Percentiles rank a stretch among this genome's conserved stretches.
phyloP scores from a whole-genome alignment of 495 filamentous ascomycete species.

The Penicillium canariense region DNA sequence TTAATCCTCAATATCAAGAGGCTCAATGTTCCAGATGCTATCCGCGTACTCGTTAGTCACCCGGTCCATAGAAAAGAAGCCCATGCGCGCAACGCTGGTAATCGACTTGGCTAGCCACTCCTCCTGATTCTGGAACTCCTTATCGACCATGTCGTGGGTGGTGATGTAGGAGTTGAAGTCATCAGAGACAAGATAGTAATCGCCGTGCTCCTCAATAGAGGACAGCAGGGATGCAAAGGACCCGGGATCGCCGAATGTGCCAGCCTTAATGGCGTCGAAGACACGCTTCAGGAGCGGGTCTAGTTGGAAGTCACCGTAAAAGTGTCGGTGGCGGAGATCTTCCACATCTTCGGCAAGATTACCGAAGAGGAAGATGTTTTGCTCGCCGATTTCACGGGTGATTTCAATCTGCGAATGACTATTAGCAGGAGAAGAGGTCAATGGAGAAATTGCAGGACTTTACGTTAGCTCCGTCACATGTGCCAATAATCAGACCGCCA shows the following conservation, averaged over 20 bases:
- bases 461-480: slow-evolving; percentile 96
- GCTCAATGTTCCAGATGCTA: slow-evolving; percentile 94
- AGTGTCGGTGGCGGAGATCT: slow-evolving; percentile 88
- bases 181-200: slow-evolving; percentile 96
- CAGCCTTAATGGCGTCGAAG: slow-evolving; percentile 74
- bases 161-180: slow-evolving; percentile 93
- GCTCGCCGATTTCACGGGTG: slow-evolving; percentile 91
- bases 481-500: slow-evolving; percentile 94
- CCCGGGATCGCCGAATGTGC: slow-evolving; percentile 71
- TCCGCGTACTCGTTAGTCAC: slow-evolving; percentile 98
- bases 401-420: slow-evolving; percentile 74
- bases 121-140: slow-evolving; percentile 85
- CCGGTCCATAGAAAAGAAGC: slow-evolving; percentile 94
- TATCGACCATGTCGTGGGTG: slow-evolving; percentile 85
- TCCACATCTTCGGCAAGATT: slow-evolving; percentile 96
- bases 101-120: slow-evolving; percentile 91
- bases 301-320: slow-evolving; percentile 73
- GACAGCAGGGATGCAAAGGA: slow-evolving; percentile 78
- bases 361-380: slow-evolving; percentile 98
- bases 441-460: slow-evolving; percentile 29
- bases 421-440: slow-evolving; percentile 12
- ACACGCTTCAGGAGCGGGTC: slow-evolving; percentile 74
- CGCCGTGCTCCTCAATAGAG: slow-evolving; percentile 85
- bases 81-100: slow-evolving; percentile 84
- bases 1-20: slow-evolving; percentile 46